phyloP scores from a whole-genome alignment of 108 stramenopile genomes.

The Nitzschia putrida region DNA sequence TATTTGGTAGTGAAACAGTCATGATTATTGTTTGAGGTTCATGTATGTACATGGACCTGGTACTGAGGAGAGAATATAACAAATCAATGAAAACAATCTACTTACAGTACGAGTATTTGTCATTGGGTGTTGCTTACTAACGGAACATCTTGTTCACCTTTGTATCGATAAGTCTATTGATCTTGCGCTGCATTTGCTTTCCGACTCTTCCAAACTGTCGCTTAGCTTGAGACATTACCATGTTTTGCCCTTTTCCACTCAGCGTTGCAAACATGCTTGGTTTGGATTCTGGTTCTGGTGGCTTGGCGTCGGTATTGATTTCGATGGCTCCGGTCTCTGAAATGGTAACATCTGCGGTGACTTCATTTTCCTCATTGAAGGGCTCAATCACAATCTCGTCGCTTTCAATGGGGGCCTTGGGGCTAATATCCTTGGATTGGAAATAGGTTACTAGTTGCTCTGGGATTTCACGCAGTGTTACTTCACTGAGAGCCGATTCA shows the following conservation, averaged over 20 bases:
- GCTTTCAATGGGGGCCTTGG: constrained; percentile 24
- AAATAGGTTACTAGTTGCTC: constrained; percentile 38
- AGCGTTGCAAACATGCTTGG: neutral
- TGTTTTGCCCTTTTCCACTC: neutral
- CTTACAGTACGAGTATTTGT: too few relatives aligned
- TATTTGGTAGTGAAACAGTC: too few relatives aligned
- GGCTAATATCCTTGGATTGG: constrained; percentile 28
- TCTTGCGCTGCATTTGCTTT: neutral
- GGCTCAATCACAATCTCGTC: constrained; percentile 2
- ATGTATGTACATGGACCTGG: too few relatives aligned
- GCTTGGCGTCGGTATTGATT: neutral
- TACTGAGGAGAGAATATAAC: too few relatives aligned
- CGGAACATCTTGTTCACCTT: constrained; percentile 10
- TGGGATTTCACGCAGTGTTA: constrained; percentile 46
- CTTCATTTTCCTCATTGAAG: neutral
- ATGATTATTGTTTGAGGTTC: too few relatives aligned
- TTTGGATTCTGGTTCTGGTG: neutral
- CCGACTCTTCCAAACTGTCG: neutral
- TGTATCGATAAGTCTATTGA: neutral
- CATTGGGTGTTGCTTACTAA: too few relatives aligned
- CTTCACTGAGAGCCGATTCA: constrained; percentile 32
- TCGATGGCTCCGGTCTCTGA: neutral
- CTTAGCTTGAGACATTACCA: constrained; percentile 2
- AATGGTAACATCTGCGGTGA: neutral
- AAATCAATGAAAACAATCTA: too few relatives aligned